Evolutionary conservation across 768 basidiomycete genomes (phyloP), one percentile per base, ranked within the genome.

Genomic region (Russula sp.): DNA sequence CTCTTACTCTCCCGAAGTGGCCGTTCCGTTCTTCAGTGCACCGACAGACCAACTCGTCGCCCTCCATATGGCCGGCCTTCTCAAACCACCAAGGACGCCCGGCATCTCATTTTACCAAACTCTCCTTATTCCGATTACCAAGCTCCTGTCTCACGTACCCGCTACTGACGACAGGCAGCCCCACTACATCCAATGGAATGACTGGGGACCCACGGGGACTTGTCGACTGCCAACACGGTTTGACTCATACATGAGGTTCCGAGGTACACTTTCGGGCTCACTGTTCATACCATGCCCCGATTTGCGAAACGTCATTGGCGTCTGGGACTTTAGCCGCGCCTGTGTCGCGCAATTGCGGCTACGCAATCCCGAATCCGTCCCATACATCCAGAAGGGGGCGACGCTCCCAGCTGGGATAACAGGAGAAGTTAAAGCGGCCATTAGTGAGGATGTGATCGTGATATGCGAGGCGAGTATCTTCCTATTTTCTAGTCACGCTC

Each of bases 371-470:
- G 62, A 53, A 53, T 39, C 22, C 3, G n/a, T 32, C n/a, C 42
- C 27, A 9, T 63, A 34, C 27, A 50, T 39, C 6, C 35, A 32
- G 31, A 32, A 37, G 16, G 51, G 58, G 11, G 44, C 40, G 9
- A 37, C 5, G 13, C 50, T 53, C 37, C 62, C 51, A 14, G 11
- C 9, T 16, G 27, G 42, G 27, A 63, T 57, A 39, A 14, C 7
- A 14, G 56, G 50, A 45, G 20, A 5, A 7, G 50, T 53, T 27
- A 27, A 35, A 16, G 56, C 50, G 18, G 51, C 27, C 9, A 53
- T 63, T 39, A 58, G 56, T 16, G 62, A 63, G n/a, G 62, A 63
- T 42, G 62, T 37, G 42, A 57, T 63, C 51, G 50, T 63, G 32
- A 47, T 63, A 47, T 27, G 27, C 51, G 57, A 63, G 52, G 62